These are phyloP conservation scores for Trametes polyzona DNA, from an alignment of 1,284 basidiomycete species.

Conservation along the genomic window DNA sequence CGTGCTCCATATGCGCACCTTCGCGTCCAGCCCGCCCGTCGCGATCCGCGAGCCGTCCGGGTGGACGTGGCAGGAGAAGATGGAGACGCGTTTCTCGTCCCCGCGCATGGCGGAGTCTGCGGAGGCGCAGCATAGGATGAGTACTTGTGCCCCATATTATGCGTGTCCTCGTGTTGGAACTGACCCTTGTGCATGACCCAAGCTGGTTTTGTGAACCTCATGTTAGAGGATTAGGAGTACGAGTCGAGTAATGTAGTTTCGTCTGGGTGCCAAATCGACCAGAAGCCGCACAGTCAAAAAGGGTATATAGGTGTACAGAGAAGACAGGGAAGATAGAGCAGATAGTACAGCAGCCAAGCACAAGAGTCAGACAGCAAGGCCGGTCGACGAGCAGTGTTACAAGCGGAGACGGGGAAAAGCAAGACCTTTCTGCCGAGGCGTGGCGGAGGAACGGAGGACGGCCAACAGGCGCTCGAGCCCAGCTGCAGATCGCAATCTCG, in stretches of 20 bases:
- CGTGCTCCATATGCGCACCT: slow-evolving; percentile 97
- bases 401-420: not conserved
- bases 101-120: slow-evolving; percentile 33
- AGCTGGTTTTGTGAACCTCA: slow-evolving; percentile 78
- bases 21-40: slow-evolving; percentile 93
- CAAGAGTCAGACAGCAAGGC: not conserved
- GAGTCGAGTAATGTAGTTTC: not conserved
- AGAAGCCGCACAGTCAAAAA: not conserved
- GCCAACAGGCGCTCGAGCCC: not conserved
- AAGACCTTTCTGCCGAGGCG: not conserved
- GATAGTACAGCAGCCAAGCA: not conserved
- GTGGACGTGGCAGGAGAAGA: slow-evolving; percentile 93
- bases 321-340: not conserved
- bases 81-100: slow-evolving; percentile 72
- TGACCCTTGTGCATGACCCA: slow-evolving; percentile 74
- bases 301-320: slow-evolving; percentile 2
- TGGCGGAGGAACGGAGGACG: not conserved
- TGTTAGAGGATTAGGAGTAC: slow-evolving; percentile 28
- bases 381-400: not conserved
- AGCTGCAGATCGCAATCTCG: not conserved
- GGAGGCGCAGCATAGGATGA: not conserved
- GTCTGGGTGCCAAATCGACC: not conserved
- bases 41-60: slow-evolving; percentile 96
- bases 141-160: not conserved
- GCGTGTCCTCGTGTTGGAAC: not conserved